Percentiles rank a stretch among this genome's conserved stretches.
These are phyloP conservation scores for Endothia cerciana DNA, from an alignment of 2,329 filamentous ascomycete species.

Conservation along the genomic window DNA sequence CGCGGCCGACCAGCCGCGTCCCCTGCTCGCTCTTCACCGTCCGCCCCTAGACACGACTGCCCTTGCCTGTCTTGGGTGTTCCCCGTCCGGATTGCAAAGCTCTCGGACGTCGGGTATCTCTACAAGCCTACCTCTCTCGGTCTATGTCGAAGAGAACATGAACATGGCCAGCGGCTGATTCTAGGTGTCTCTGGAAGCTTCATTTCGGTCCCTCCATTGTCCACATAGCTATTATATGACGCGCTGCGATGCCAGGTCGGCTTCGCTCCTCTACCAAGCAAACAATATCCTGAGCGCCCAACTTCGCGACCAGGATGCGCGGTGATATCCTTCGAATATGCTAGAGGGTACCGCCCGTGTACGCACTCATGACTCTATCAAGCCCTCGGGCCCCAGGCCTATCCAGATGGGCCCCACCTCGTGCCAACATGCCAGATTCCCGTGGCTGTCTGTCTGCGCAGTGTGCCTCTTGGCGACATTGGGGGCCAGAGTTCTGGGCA, in stretches of 20 bases:
- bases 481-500: neutral
- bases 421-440: neutral
- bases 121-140: neutral
- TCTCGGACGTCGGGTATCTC: no score
- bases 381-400: neutral
- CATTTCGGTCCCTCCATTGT: neutral
- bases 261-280: neutral
- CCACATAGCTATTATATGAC: neutral
- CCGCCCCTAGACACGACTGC: slow-evolving; percentile 66
- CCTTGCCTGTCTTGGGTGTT: slow-evolving; percentile 31
- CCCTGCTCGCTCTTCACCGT: slow-evolving; percentile 55
- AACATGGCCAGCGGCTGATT: neutral
- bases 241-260: neutral
- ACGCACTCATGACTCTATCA: neutral
- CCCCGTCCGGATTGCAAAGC: no score
- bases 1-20: slow-evolving; percentile 25
- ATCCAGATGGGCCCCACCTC: neutral
- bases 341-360: slow-evolving; percentile 1
- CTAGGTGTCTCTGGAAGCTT: neutral
- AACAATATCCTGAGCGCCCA: neutral
- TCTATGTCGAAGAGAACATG: neutral
- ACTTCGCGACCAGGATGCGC: neutral
- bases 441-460: neutral
- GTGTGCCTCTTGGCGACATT: neutral
- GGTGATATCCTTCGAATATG: neutral